A percentile compares a stretch with the other conserved stretches of the same genome.
Evolutionary conservation across 148 eudicot species (phyloP).

Genomic region (Hydrangea macrophylla): DNA sequence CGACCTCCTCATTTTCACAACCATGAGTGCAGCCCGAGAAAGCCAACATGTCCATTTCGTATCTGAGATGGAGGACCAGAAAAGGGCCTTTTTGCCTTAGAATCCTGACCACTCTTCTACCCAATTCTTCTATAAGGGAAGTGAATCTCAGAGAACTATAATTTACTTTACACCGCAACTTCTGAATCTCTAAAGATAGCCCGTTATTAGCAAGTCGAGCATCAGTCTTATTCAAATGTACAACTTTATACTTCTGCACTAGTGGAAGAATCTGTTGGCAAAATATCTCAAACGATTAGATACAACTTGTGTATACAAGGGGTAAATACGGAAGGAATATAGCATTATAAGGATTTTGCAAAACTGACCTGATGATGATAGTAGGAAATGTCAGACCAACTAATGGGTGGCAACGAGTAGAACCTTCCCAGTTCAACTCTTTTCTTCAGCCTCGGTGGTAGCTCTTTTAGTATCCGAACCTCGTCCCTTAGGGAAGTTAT

Average conservation of each 20-base stretch:
- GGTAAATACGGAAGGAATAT: background rate
- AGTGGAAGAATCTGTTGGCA: slow-evolving; percentile 62
- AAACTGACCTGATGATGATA: slow-evolving; percentile 59
- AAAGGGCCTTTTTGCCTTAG: slow-evolving; percentile 58
- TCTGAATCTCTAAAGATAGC: slow-evolving; percentile 54
- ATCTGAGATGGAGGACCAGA: slow-evolving; percentile 70
- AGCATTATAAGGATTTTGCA: background rate
- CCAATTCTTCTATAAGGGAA: slow-evolving; percentile 64
- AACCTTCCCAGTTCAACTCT: slow-evolving; percentile 49
- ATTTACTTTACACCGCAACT: slow-evolving; percentile 63
- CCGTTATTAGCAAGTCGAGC: slow-evolving; percentile 76
- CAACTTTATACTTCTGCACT: slow-evolving; percentile 56
- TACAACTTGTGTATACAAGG: background rate
- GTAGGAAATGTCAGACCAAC: slow-evolving; percentile 81
- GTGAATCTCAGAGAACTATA: slow-evolving; percentile 61
- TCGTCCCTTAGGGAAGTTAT: slow-evolving; percentile 64
- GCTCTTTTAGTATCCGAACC: slow-evolving; percentile 64
- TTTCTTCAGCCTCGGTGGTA: slow-evolving; percentile 54
- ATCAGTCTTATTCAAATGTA: slow-evolving; percentile 68
- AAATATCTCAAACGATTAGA: slow-evolving; percentile 12
- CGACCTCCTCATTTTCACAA: slow-evolving; percentile 54
- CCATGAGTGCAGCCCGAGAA: slow-evolving; percentile 81
- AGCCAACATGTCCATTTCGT: slow-evolving; percentile 82
- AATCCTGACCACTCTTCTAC: slow-evolving; percentile 49
- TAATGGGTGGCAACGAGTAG: slow-evolving; percentile 62